A percentile compares a stretch with the other conserved stretches of the same genome.
These are phyloP conservation scores for Talaromyces sp. DNA, from an alignment of 2,329 filamentous ascomycete genomes.

Conservation along the genomic window DNA sequence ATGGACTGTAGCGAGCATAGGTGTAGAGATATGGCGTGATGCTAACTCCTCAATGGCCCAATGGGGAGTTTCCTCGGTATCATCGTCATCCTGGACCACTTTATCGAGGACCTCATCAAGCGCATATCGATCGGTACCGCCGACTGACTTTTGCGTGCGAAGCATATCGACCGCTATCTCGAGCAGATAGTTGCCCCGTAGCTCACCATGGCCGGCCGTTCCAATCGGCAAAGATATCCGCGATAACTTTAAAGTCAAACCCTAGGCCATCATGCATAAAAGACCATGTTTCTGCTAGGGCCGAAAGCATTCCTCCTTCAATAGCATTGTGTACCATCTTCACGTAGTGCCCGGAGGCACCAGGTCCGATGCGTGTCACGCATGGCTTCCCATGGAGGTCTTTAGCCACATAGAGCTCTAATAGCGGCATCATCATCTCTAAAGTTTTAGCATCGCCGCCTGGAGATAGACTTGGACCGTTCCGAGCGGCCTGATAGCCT, in stretches of 20 bases:
- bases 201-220: constrained; percentile 57
- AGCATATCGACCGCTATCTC: constrained; percentile 66
- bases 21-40: constrained; percentile 62
- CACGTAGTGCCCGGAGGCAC: constrained; percentile 69
- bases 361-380: constrained; percentile 62
- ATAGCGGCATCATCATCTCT: constrained; percentile 63
- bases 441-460: constrained; percentile 62
- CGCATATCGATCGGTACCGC: constrained; percentile 49
- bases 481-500: constrained; percentile 68
- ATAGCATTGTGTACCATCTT: constrained; percentile 79
- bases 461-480: constrained; percentile 68
- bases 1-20: constrained; percentile 65
- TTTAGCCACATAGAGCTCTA: constrained; percentile 65
- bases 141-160: constrained; percentile 50
- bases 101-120: constrained; percentile 68
- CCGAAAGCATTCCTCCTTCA: constrained; percentile 70
- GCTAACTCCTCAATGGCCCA: constrained; percentile 68
- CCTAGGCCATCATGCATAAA: constrained; percentile 63
- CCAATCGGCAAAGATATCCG: constrained; percentile 63
- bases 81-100: constrained; percentile 69
- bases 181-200: constrained; percentile 64
- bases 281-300: constrained; percentile 66
- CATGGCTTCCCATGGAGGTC: constrained; percentile 61
- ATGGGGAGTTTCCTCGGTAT: constrained; percentile 67
- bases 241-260: constrained; percentile 63